Conservation (phyloP, 257 asterid genomes). For the Solanum lycopersicoides region DNA sequence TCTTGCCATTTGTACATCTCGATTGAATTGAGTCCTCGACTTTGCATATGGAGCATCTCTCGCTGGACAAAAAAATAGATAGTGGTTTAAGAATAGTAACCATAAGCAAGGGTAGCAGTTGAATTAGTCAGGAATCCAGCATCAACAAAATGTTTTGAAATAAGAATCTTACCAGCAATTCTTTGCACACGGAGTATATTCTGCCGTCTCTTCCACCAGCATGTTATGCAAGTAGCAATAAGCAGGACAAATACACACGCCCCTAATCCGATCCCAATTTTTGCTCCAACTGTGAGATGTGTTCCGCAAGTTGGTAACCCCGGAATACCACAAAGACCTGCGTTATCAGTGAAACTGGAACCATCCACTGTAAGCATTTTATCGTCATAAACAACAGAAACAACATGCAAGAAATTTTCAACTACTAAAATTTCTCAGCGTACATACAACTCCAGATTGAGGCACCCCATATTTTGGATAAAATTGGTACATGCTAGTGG, state of each 20-base stretch:
- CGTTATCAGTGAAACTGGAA: slow-evolving; percentile 88
- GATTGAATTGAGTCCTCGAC: slow-evolving; percentile 59
- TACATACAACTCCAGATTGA: not conserved
- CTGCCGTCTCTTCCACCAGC: slow-evolving; percentile 97
- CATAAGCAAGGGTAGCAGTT: not conserved
- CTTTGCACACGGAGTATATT: slow-evolving; percentile 84
- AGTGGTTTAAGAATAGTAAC: not conserved
- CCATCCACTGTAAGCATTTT: slow-evolving; percentile 7
- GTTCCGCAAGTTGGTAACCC: slow-evolving; percentile 74
- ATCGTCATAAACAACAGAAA: not conserved
- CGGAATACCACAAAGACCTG: slow-evolving; percentile 93
- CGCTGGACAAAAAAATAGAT: slow-evolving; percentile 29
- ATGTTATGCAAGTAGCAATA: slow-evolving; percentile 50
- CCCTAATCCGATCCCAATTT: slow-evolving; percentile 63
- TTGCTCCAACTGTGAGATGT: slow-evolving; percentile 74
- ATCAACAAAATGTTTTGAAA: not conserved
- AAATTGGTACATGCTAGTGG: not conserved
- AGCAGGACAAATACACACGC: slow-evolving; percentile 41
- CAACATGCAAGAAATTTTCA: not conserved
- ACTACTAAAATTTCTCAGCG: not conserved
- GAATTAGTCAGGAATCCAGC: not conserved
- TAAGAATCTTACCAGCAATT: slow-evolving; percentile 53
- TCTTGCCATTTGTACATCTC: slow-evolving; percentile 74
- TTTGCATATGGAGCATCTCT: slow-evolving; percentile 97
- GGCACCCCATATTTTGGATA: not conserved